Percentiles rank a stretch among this genome's conserved stretches.
Conservation (phyloP, 192 early-diverging fungal species). For the Spinellus fusiger region DNA sequence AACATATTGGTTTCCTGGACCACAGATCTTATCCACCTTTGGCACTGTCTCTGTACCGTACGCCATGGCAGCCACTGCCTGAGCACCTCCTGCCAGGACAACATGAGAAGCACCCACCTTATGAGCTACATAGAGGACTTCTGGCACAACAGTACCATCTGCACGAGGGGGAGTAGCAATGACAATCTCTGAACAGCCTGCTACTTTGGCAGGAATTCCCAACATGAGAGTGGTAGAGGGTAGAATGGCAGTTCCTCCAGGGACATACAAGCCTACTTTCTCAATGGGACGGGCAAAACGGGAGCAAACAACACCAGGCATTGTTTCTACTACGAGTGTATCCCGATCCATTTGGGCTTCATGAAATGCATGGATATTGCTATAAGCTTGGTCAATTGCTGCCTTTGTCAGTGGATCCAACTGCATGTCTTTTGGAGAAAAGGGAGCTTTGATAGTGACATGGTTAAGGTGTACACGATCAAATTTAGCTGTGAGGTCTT, state of each 20-base stretch:
- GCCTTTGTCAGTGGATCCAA: conserved; percentile 56
- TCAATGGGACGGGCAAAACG: conserved; percentile 94
- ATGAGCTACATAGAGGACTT: conserved; percentile 96
- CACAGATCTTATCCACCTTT: conserved; percentile 99
- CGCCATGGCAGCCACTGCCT: conserved; percentile 98
- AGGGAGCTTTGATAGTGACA: conserved; percentile 81
- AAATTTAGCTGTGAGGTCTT: conserved; percentile 84
- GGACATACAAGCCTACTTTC: conserved; percentile 94
- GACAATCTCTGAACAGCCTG: conserved; percentile 92
- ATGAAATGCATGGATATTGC: conserved; percentile 92
- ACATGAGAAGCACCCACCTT: conserved; percentile 94
- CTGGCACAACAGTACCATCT: conserved; percentile 88
- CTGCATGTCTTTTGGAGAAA: conserved; percentile 51
- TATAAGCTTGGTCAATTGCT: conserved; percentile 94
- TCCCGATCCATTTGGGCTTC: conserved; percentile 76
- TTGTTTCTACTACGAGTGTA: conserved; percentile 84
- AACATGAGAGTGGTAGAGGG: conserved; percentile 96
- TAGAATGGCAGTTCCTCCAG: conserved; percentile 94
- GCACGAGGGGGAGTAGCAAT: conserved; percentile 90
- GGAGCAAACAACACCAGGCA: conserved; percentile 94
- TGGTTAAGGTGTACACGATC: conserved; percentile 73
- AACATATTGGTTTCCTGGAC: conserved; percentile 99
- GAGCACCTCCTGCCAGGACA: conserved; percentile 92
- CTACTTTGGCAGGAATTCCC: conserved; percentile 95
- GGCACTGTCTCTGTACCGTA: conserved; percentile 94